Evolutionary conservation across 495 filamentous ascomycete genomes (phyloP).

Genomic region (Xylaria curta): DNA sequence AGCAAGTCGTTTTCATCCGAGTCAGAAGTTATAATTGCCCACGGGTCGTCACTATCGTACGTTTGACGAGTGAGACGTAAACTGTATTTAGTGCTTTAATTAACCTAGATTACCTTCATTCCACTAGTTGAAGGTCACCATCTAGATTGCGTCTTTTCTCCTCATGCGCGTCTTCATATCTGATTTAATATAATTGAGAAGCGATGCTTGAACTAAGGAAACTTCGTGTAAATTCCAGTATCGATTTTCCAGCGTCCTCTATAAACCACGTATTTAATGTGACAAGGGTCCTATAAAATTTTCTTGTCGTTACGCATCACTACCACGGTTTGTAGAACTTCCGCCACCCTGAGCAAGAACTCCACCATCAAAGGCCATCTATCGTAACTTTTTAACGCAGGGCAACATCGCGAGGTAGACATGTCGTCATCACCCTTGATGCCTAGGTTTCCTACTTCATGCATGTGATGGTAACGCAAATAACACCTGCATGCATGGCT

Average conservation of each 20-base stretch:
- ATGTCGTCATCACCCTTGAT: constrained; percentile 14
- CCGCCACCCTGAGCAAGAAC: not conserved
- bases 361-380: not conserved
- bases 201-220: not conserved
- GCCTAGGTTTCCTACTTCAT: constrained; percentile 6
- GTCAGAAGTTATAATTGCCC: constrained; percentile 38
- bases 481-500: constrained; percentile 25
- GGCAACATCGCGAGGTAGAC: not conserved
- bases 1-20: constrained; percentile 34
- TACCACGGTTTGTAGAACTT: not conserved
- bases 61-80: not conserved
- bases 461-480: constrained; percentile 27
- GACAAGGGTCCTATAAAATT: not conserved
- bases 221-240: not conserved
- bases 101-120: not conserved
- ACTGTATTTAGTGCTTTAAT: constrained; percentile 2
- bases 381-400: not conserved
- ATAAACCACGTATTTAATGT: not conserved
- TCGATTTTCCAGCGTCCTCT: not conserved
- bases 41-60: constrained; percentile 32
- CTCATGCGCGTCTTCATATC: not conserved
- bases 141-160: not conserved
- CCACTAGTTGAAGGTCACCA: not conserved
- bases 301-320: not conserved
- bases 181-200: too few relatives aligned